A percentile compares a stretch with the other conserved stretches of the same genome.
Conservation (phyloP, 163 green algal species). For the Prototheca wickerhamii region DNA sequence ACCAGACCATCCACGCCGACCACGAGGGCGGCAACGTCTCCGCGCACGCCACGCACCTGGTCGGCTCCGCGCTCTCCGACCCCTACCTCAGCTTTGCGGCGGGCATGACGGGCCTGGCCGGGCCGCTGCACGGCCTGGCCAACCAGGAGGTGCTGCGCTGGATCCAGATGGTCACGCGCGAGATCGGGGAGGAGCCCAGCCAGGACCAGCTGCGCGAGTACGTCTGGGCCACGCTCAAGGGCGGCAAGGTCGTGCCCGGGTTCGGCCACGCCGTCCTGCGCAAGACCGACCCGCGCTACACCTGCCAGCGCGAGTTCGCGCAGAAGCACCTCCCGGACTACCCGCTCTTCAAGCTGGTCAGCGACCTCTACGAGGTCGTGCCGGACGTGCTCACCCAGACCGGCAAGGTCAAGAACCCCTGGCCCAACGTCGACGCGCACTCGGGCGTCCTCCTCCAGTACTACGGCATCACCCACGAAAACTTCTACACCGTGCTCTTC, state of each 20-base stretch:
- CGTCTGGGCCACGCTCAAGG: conserved; percentile 87
- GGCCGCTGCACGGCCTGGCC: conserved; percentile 92
- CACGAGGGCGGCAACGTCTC: conserved; percentile 95
- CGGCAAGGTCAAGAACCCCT: conserved; percentile 98
- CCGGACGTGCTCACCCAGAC: conserved; percentile 76
- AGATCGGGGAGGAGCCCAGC: conserved; percentile 67
- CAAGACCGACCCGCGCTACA: conserved; percentile 94
- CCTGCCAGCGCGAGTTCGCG: conserved; percentile 86
- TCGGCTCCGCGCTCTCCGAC: conserved; percentile 83
- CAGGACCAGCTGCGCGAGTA: conserved; percentile 84
- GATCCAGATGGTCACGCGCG: conserved; percentile 26
- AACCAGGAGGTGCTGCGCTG: conserved; percentile 88
- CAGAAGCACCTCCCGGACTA: conserved; percentile 90
- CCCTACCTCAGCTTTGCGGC: conserved; percentile 91
- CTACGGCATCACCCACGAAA: conserved; percentile 94
- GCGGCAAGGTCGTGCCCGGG: conserved; percentile 89
- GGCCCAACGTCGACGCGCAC: conserved; percentile 98
- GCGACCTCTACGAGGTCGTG: conserved; percentile 91
- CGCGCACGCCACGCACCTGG: conserved; percentile 90
- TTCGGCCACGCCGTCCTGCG: conserved; percentile 96
- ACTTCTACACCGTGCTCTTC: conserved; percentile 99
- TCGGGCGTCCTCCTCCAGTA: conserved; percentile 93
- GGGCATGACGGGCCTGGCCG: conserved; percentile 90
- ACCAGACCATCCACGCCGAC: conserved; percentile 93
- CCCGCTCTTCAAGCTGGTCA: conserved; percentile 86